Evolutionary conservation across 148 eudicot genomes (phyloP).

Genomic region (Heliosperma pusillum): DNA sequence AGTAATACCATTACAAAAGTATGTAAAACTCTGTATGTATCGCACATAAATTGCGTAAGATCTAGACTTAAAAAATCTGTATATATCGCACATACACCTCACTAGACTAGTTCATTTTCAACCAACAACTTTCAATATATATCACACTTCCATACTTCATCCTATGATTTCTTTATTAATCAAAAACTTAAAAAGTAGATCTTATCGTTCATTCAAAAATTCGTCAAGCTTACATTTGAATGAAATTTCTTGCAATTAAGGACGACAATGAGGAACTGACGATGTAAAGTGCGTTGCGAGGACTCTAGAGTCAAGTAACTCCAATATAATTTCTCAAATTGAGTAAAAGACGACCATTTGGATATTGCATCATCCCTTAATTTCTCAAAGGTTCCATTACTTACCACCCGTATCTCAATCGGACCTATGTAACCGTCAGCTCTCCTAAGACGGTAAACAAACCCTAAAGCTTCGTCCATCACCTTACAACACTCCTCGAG

Average conservation of each 20-base stretch:
- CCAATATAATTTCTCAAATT: conserved; percentile 45
- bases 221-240: too few species aligned
- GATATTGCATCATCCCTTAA: conserved; percentile 54
- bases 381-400: conserved; percentile 53
- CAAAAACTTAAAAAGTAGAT: too few species aligned
- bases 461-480: conserved; percentile 47
- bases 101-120: too few species aligned
- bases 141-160: too few species aligned
- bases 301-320: conserved; percentile 46
- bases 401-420: conserved; percentile 52
- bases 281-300: conserved; percentile 46
- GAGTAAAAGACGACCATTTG: conserved; percentile 46
- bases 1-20: too few species aligned
- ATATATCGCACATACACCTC: too few species aligned
- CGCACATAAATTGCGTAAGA: too few species aligned
- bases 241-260: not conserved
- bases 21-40: too few species aligned
- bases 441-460: conserved; percentile 38
- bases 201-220: too few species aligned
- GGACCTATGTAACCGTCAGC: conserved; percentile 49
- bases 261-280: conserved; percentile 29
- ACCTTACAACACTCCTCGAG: conserved; percentile 38
- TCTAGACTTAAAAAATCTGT: too few species aligned
- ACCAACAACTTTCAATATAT: too few species aligned
- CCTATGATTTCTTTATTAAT: too few species aligned